Conservation (phyloP, 2,329 filamentous ascomycete genomes). For the Ophiostoma piceae region DNA sequence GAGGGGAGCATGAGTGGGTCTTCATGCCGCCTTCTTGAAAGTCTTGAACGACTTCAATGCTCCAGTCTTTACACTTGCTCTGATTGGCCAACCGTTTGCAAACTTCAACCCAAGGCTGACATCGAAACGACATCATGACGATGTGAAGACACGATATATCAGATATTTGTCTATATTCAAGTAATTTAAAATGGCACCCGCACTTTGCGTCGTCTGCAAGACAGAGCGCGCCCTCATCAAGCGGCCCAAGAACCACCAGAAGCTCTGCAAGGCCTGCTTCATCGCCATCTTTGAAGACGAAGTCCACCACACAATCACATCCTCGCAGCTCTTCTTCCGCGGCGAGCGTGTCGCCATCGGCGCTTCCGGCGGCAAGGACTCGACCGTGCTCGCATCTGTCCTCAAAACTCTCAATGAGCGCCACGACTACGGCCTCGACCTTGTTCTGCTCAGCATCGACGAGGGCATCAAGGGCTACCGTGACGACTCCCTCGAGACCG, state of each 20-base stretch:
- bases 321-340: slow-evolving; percentile 70
- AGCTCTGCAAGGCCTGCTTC: slow-evolving; percentile 88
- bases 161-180: background rate
- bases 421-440: slow-evolving; percentile 76
- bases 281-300: slow-evolving; percentile 83
- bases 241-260: slow-evolving; percentile 88
- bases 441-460: slow-evolving; percentile 86
- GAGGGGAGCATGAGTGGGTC: background rate
- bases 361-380: slow-evolving; percentile 95
- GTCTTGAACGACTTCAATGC: background rate
- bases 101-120: slow-evolving; percentile 21
- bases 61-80: background rate
- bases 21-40: background rate
- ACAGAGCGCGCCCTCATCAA: slow-evolving; percentile 79
- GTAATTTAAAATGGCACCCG: slow-evolving; percentile 61
- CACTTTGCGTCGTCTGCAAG: slow-evolving; percentile 69
- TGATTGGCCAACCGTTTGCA: slow-evolving; percentile 18
- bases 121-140: background rate
- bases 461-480: slow-evolving; percentile 97
- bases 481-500: slow-evolving; percentile 92
- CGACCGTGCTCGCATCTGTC: slow-evolving; percentile 89
- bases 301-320: slow-evolving; percentile 84
- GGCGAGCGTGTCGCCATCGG: slow-evolving; percentile 91
- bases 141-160: too few relatives aligned
- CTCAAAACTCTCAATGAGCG: slow-evolving; percentile 91